phyloP scores from a whole-genome alignment of 495 filamentous ascomycete species.

The Umbilicaria muhlenbergii region DNA sequence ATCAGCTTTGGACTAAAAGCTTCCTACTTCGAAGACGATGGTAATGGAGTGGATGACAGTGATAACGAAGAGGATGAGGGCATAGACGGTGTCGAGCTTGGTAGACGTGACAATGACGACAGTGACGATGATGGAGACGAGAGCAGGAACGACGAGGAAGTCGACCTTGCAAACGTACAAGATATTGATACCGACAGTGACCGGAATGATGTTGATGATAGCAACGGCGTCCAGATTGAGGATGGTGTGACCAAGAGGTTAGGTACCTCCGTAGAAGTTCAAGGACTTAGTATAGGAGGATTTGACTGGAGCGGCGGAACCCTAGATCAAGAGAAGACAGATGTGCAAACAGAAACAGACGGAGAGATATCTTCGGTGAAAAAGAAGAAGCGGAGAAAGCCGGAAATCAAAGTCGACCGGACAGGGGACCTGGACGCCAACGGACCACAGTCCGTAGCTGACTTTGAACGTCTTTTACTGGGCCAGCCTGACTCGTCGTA shows the following conservation, averaged over 20 bases:
- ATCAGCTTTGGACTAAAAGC: slow-evolving; percentile 87
- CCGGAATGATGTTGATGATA: not conserved
- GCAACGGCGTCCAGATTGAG: not conserved
- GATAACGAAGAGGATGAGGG: slow-evolving; percentile 33
- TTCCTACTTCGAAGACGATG: slow-evolving; percentile 63
- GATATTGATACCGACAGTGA: slow-evolving; percentile 2
- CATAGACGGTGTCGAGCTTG: slow-evolving; percentile 36
- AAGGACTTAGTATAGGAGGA: slow-evolving; percentile 56
- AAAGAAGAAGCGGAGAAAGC: slow-evolving; percentile 68
- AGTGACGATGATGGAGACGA: slow-evolving; percentile 26
- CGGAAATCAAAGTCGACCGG: slow-evolving; percentile 69
- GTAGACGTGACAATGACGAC: slow-evolving; percentile 33
- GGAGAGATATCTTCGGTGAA: slow-evolving; percentile 31
- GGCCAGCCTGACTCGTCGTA: slow-evolving; percentile 79
- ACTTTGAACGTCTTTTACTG: slow-evolving; percentile 86
- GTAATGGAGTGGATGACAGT: slow-evolving; percentile 35
- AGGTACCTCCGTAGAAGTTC: slow-evolving; percentile 12
- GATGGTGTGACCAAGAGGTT: not conserved
- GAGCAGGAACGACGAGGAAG: slow-evolving; percentile 28
- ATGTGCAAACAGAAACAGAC: slow-evolving; percentile 14
- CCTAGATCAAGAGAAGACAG: slow-evolving; percentile 28
- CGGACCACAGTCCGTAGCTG: slow-evolving; percentile 78
- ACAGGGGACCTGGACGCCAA: slow-evolving; percentile 78
- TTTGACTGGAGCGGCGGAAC: slow-evolving; percentile 76
- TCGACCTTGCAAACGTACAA: slow-evolving; percentile 17